Evolutionary conservation across 352 stramenopile species (phyloP), one percentile per base, ranked within the genome.

Genomic region (Globisporangium abappressorium): DNA sequence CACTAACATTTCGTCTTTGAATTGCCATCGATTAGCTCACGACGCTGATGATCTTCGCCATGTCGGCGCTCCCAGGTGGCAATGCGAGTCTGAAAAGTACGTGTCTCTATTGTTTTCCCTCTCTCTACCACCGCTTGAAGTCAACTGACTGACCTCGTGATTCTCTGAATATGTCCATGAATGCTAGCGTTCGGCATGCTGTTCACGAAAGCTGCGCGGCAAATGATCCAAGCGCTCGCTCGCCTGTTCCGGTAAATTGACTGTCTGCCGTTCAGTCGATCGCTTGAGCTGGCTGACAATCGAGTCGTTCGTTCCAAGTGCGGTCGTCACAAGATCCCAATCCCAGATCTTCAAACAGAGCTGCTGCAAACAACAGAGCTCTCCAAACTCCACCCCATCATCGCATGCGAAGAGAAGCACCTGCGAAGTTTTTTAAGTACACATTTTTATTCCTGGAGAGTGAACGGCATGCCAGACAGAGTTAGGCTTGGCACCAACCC

Each of bases 61-160:
- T 90, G 28, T 87, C 81, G 34, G 78, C 80, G 2, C 82, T 93
- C 20, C 85, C 85, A 9, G 81, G 83, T 22, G 82, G 85, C 47
- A 87, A 82, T 43, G 75, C 77, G 4, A 86, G 81, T 61, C 60
- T 93, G 33, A 90, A 90, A 80, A 73, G 84, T 93, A 43, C 46
- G 65, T 62, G 20, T 14, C 9, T 46, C 4, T 46, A 26, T 34
- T 20, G 28, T 47, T 24, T 7, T 30, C 20, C 5, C 47, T 26
- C 47, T 2, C 3, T 26, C n/a, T 20, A 20, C 20, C 18, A 6
- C 11, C 38, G 8, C 14, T 22, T 15, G 43, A 51, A 51, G 18
- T 5, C 15, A 51, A 15, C 34, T 34, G 5, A 36, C 24, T 9
- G 22, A 62, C 34, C 38, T 18, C 14, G 8, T 61, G 9, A 3